Evolutionary conservation across 176 grass and related monocot genomes (phyloP).

Genomic region (Triticum urartu): DNA sequence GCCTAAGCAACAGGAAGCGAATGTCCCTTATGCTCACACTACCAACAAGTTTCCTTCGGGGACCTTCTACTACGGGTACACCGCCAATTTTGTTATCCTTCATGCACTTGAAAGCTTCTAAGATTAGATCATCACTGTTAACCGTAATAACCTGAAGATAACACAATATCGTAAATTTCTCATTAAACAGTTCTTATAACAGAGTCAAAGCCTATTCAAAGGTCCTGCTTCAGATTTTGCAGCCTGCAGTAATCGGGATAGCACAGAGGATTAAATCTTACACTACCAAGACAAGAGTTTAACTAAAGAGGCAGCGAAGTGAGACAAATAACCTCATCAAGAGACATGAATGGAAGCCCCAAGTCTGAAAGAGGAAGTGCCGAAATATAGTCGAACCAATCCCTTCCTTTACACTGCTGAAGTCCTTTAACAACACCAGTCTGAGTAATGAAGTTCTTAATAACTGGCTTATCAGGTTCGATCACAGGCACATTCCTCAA

Average conservation of each 20-base stretch:
- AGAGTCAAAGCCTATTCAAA: not conserved
- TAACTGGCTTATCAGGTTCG: slow-evolving; percentile 58
- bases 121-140: slow-evolving; percentile 70
- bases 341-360: slow-evolving; percentile 93
- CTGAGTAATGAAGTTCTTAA: slow-evolving; percentile 96
- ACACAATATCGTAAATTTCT: slow-evolving; percentile 19
- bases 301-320: slow-evolving; percentile 7
- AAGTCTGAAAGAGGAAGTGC: slow-evolving; percentile 71
- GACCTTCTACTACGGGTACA: slow-evolving; percentile 74
- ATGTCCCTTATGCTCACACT: slow-evolving; percentile 79
- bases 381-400: slow-evolving; percentile 95
- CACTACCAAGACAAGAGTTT: slow-evolving; percentile 6
- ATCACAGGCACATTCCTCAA: slow-evolving; percentile 90
- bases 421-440: slow-evolving; percentile 77
- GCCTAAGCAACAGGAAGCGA: slow-evolving; percentile 76
- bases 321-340: slow-evolving; percentile 71
- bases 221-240: not conserved
- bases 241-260: slow-evolving; percentile 11
- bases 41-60: slow-evolving; percentile 69
- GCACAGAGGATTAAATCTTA: not conserved
- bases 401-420: slow-evolving; percentile 82
- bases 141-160: slow-evolving; percentile 76
- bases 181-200: not conserved
- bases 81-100: slow-evolving; percentile 81
- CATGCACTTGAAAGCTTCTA: slow-evolving; percentile 92